Evolutionary conservation across 2,329 filamentous ascomycete species (phyloP).

Genomic region (Biscogniauxia mediterranea): DNA sequence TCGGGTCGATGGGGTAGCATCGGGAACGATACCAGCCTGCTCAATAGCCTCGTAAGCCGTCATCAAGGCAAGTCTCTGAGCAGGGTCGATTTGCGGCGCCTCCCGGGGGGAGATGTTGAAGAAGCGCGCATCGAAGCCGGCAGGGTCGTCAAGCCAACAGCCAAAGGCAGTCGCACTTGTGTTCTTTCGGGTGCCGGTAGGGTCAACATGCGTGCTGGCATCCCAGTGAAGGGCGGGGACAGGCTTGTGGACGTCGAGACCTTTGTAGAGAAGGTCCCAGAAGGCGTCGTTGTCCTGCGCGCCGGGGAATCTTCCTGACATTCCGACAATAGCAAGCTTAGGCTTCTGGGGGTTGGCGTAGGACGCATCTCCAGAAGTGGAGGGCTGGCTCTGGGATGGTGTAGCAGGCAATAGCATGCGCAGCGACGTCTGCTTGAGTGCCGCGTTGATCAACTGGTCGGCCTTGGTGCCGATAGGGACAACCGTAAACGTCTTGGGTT

Average conservation of each 20-base stretch:
- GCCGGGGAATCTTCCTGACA: slow-evolving; percentile 22
- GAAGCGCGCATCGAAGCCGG: slow-evolving; percentile 22
- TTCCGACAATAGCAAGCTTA: slow-evolving; percentile 26
- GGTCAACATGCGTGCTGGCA: slow-evolving; percentile 22
- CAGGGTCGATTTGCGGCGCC: slow-evolving; percentile 53
- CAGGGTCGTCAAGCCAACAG: slow-evolving; percentile 21
- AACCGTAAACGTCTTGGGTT: slow-evolving; percentile 9
- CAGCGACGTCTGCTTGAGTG: slow-evolving; percentile 15
- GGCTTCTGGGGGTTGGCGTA: slow-evolving; percentile 12
- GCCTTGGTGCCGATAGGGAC: slow-evolving; percentile 13
- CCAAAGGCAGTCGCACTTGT: slow-evolving; percentile 16
- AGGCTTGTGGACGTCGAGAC: slow-evolving; percentile 25
- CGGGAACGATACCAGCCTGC: slow-evolving; percentile 45
- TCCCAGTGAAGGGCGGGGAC: slow-evolving; percentile 22
- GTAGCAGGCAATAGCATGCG: slow-evolving; percentile 5
- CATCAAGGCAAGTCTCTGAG: slow-evolving; percentile 61
- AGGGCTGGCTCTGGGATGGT: background rate
- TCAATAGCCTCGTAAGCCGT: slow-evolving; percentile 68
- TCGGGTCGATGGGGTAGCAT: slow-evolving; percentile 18
- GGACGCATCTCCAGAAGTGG: background rate
- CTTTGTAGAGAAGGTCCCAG: slow-evolving; percentile 25
- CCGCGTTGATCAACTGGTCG: slow-evolving; percentile 17
- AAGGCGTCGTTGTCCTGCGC: slow-evolving; percentile 21
- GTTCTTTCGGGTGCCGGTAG: slow-evolving; percentile 20
- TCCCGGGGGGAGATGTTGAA: slow-evolving; percentile 28